These are phyloP conservation scores for Epichloe uncinata DNA, from an alignment of 2,329 filamentous ascomycete genomes.

Conservation along the genomic window DNA sequence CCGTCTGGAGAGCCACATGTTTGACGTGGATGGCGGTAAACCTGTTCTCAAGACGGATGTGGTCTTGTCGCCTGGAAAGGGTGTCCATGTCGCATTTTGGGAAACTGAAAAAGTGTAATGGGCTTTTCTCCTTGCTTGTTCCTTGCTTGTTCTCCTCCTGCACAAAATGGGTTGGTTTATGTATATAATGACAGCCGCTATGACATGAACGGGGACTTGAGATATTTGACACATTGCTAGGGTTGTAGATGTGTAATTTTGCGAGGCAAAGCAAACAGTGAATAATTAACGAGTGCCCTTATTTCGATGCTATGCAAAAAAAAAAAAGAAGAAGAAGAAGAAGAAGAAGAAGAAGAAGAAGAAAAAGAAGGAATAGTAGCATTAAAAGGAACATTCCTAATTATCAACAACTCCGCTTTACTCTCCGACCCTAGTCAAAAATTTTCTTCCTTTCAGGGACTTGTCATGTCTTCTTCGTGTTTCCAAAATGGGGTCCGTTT, in stretches of 20 bases:
- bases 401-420: too few species aligned
- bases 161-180: too few species aligned
- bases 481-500: neutral
- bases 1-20: slow-evolving; percentile 44
- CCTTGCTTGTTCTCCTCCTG: too few species aligned
- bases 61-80: slow-evolving; percentile 44
- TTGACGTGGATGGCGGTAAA: slow-evolving; percentile 36
- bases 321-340: neutral
- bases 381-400: neutral
- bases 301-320: too few species aligned
- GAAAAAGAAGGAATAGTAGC: neutral
- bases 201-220: neutral
- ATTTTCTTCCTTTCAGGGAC: too few species aligned
- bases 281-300: neutral
- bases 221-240: neutral
- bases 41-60: slow-evolving; percentile 46
- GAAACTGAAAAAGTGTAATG: slow-evolving; percentile 22
- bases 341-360: too few species aligned
- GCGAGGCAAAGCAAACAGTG: neutral
- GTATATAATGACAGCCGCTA: too few species aligned
- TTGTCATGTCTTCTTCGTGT: neutral
- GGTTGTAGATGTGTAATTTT: neutral
- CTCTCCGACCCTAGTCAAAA: too few species aligned
- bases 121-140: neutral
- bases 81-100: slow-evolving; percentile 44